A percentile compares a stretch with the other conserved stretches of the same genome.
These are phyloP conservation scores for Eucalyptus shirleyi DNA, from an alignment of 345 rosid species.

Conservation along the genomic window DNA sequence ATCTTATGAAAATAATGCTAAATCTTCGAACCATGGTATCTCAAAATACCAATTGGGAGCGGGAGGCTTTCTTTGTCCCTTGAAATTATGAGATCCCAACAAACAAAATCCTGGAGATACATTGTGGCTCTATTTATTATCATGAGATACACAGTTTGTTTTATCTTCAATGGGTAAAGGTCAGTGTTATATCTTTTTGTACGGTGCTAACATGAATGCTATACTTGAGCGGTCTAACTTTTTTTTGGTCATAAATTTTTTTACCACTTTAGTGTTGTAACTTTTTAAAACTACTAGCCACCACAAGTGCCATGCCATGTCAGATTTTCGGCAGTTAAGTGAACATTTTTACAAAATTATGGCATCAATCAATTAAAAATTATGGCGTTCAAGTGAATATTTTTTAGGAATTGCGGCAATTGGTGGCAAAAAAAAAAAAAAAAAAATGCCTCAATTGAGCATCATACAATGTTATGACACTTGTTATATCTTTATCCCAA, in stretches of 20 bases:
- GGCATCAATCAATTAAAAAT: fast-evolving
- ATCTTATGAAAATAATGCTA: no score
- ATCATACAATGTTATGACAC: fast-evolving
- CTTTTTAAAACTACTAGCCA: no score
- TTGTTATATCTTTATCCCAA: neutral
- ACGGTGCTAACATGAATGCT: no score
- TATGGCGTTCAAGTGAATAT: no score
- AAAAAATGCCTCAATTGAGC: no score
- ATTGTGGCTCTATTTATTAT: neutral
- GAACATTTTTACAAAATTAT: no score
- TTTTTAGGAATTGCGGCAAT: no score
- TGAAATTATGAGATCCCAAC: neutral
- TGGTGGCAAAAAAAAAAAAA: fast-evolving
- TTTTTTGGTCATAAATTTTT: no score
- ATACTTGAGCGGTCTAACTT: fast-evolving
- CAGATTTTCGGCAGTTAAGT: no score
- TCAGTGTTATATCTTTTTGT: neutral
- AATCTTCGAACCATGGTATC: neutral
- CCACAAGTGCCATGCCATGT: fast-evolving
- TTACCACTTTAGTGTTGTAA: no score
- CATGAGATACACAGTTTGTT: neutral
- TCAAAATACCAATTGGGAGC: neutral
- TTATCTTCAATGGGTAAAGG: no score
- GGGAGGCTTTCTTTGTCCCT: neutral
- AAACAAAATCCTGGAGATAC: no score